Evolutionary conservation across 331 rosid species (phyloP).

Genomic region (Cucumis variabilis): DNA sequence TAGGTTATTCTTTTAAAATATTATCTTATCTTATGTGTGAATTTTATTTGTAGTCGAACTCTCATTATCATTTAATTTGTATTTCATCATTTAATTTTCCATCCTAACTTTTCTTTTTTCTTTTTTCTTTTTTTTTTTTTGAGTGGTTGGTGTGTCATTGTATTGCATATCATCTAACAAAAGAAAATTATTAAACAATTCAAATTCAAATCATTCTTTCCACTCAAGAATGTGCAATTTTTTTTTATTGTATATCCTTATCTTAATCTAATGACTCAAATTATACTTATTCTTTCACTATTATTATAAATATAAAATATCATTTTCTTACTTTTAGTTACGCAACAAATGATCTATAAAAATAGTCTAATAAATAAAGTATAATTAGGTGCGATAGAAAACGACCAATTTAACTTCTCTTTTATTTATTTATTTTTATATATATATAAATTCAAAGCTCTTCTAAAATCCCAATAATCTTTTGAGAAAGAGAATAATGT

Average conservation of each 20-base stretch:
- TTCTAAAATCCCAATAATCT: neutral
- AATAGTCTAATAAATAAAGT: neutral
- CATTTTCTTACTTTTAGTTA: neutral
- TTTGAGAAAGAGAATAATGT: neutral
- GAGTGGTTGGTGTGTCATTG: conserved; percentile 13
- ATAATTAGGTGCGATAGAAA: neutral
- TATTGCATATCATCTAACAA: neutral
- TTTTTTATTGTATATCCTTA: neutral
- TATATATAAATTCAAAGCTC: neutral
- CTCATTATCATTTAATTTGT: no score
- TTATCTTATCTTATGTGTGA: neutral
- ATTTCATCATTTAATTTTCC: neutral
- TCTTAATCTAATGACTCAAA: neutral
- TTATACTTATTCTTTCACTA: neutral
- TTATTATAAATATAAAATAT: neutral
- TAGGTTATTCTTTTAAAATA: no score
- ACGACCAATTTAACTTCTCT: neutral
- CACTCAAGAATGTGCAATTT: neutral
- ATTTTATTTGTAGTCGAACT: no score
- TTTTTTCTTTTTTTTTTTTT: neutral
- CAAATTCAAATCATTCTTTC: conserved; percentile 10
- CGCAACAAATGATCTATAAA: neutral
- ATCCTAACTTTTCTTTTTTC: neutral
- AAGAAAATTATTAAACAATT: neutral
- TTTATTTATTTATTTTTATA: no score